Evolutionary conservation across 495 filamentous ascomycete genomes (phyloP).

Genomic region (Antarctomyces pellizariae): DNA sequence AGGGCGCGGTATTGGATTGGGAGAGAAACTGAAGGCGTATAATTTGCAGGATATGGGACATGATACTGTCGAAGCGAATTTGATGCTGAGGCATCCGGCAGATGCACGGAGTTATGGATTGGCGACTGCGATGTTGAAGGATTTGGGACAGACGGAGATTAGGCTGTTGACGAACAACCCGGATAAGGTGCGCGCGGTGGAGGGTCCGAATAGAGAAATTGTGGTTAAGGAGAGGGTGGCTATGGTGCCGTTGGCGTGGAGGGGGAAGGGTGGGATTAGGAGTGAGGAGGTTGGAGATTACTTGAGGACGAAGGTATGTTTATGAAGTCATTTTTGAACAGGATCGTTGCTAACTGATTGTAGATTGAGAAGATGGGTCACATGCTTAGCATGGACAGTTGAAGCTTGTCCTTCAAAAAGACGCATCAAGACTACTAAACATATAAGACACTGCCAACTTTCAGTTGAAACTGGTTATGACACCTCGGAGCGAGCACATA

Average conservation of each 20-base stretch:
- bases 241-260: constrained; percentile 94
- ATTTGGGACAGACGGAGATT: constrained; percentile 59
- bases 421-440: no score
- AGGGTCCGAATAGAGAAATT: constrained; percentile 72
- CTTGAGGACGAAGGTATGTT: constrained; percentile 68
- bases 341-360: background rate
- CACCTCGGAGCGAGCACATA: no score
- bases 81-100: constrained; percentile 75
- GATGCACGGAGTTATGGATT: constrained; percentile 87
- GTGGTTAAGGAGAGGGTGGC: constrained; percentile 73
- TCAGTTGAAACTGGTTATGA: no score
- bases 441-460: no score
- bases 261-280: constrained; percentile 57
- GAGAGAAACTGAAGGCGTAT: constrained; percentile 93
- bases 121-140: constrained; percentile 78
- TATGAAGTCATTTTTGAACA: constrained; percentile 2
- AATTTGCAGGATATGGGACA: constrained; percentile 89
- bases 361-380: constrained; percentile 52
- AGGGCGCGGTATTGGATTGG: constrained; percentile 81
- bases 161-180: constrained; percentile 92
- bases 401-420: no score
- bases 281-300: constrained; percentile 84
- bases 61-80: constrained; percentile 90
- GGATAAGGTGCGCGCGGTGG: constrained; percentile 85
- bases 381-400: no score